phyloP scores from a whole-genome alignment of 2,329 filamentous ascomycete genomes.

The Leptographium procerum region DNA sequence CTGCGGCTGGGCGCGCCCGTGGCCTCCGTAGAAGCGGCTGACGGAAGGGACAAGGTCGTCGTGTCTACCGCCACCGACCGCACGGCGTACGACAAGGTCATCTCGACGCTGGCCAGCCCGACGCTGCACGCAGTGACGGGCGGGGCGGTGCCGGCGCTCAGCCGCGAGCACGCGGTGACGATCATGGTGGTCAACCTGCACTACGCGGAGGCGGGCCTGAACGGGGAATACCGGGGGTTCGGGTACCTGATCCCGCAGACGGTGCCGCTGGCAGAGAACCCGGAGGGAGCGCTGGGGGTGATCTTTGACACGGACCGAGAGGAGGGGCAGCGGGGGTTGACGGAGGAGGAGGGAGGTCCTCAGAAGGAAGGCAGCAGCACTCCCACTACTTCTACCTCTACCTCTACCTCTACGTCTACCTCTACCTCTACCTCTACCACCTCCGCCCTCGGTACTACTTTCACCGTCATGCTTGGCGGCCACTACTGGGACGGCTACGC shows the following conservation, averaged over 20 bases:
- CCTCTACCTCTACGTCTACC: too few relatives aligned
- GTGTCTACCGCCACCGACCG: slow-evolving; percentile 6
- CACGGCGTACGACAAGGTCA: slow-evolving; percentile 40
- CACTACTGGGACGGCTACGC: slow-evolving; percentile 66
- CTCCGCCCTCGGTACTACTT: slow-evolving; percentile 68
- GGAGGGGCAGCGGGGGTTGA: slow-evolving; percentile 12
- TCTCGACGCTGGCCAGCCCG: slow-evolving; percentile 51
- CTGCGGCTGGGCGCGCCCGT: slow-evolving; percentile 42
- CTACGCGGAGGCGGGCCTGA: slow-evolving; percentile 54
- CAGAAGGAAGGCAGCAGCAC: neutral
- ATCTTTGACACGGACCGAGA: slow-evolving; percentile 72
- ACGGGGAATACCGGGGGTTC: slow-evolving; percentile 57
- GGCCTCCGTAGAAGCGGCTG: slow-evolving; percentile 27
- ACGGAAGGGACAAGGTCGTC: neutral
- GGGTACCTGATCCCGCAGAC: slow-evolving; percentile 83
- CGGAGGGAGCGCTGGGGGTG: slow-evolving; percentile 55
- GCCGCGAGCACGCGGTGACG: slow-evolving; percentile 53
- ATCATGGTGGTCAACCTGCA: slow-evolving; percentile 92
- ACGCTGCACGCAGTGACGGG: slow-evolving; percentile 23
- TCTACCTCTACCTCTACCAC: too few relatives aligned
- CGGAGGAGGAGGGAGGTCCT: neutral
- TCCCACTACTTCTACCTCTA: too few relatives aligned
- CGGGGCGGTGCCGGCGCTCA: slow-evolving; percentile 34
- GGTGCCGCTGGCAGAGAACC: slow-evolving; percentile 18
- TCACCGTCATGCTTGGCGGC: slow-evolving; percentile 91